Evolutionary conservation across 2,329 filamentous ascomycete species (phyloP).

Genomic region (Apiospora kogelbergensis): DNA sequence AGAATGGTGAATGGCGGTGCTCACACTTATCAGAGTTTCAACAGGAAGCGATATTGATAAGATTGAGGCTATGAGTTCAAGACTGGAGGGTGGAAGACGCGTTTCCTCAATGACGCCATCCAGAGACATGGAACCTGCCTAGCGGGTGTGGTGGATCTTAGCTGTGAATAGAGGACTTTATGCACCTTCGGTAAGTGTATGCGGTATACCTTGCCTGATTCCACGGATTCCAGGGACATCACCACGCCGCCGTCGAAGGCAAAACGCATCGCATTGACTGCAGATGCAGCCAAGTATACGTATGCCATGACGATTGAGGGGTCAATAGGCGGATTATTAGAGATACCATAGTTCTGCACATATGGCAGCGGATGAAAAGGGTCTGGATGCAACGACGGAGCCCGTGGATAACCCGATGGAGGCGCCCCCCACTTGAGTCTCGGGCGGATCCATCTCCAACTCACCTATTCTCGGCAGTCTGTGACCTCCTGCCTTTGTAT

Average conservation of each 20-base stretch:
- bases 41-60: neutral
- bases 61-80: neutral
- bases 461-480: neutral
- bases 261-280: neutral
- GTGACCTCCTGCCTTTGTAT: neutral
- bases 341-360: neutral
- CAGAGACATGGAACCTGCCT: neutral
- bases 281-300: neutral
- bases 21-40: neutral
- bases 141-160: neutral
- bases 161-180: neutral
- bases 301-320: neutral
- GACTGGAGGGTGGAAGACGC: neutral
- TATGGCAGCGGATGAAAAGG: neutral
- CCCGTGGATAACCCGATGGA: neutral
- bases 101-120: neutral
- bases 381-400: neutral
- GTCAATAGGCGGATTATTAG: neutral
- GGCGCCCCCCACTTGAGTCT: neutral
- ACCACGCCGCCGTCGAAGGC: neutral
- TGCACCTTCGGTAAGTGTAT: neutral
- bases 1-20: neutral
- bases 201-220: neutral
- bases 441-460: neutral
- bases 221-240: neutral